Conservation (phyloP, 2,329 filamentous ascomycete genomes). For the Ceratocystis albifundus region DNA sequence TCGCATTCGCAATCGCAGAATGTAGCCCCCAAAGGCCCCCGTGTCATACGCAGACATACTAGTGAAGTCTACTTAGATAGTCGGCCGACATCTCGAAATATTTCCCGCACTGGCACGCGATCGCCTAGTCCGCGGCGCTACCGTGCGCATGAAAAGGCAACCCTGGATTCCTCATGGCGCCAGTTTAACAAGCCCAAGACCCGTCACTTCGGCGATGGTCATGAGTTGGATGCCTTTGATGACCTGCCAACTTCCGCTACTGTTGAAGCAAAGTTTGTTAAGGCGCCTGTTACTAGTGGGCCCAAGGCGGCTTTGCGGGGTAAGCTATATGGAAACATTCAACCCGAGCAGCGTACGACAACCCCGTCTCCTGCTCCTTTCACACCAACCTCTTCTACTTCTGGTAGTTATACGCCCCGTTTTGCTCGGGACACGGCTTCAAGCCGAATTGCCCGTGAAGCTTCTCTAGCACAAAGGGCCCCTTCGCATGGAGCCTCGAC, state of each 20-base stretch:
- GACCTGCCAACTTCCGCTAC: constrained; percentile 81
- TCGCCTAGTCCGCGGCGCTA: constrained; percentile 48
- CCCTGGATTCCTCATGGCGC: constrained; percentile 24
- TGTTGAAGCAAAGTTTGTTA: constrained; percentile 70
- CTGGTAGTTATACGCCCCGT: constrained; percentile 41
- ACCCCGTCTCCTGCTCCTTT: constrained; percentile 45
- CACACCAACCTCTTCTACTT: constrained; percentile 48
- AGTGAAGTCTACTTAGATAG: constrained; percentile 58
- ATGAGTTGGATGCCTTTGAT: constrained; percentile 85
- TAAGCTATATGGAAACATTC: constrained; percentile 44
- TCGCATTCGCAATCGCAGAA: constrained; percentile 69
- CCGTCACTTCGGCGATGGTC: constrained; percentile 69
- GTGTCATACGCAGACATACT: constrained; percentile 67
- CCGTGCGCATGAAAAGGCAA: constrained; percentile 25
- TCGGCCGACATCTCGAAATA: constrained; percentile 45
- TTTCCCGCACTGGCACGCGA: constrained; percentile 47
- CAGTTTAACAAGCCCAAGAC: constrained; percentile 25
- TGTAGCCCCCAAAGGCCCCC: constrained; percentile 54
- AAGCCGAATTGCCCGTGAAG: constrained; percentile 53
- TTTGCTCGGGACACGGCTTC: constrained; percentile 56
- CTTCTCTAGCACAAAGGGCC: constrained; percentile 48
- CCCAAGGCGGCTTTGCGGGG: constrained; percentile 52
- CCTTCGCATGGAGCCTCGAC: constrained; percentile 38
- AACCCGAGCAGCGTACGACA: constrained; percentile 40
- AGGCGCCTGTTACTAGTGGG: constrained; percentile 60